phyloP scores from a whole-genome alignment of 495 filamentous ascomycete species.

The Penicillium psychrofluorescens region DNA sequence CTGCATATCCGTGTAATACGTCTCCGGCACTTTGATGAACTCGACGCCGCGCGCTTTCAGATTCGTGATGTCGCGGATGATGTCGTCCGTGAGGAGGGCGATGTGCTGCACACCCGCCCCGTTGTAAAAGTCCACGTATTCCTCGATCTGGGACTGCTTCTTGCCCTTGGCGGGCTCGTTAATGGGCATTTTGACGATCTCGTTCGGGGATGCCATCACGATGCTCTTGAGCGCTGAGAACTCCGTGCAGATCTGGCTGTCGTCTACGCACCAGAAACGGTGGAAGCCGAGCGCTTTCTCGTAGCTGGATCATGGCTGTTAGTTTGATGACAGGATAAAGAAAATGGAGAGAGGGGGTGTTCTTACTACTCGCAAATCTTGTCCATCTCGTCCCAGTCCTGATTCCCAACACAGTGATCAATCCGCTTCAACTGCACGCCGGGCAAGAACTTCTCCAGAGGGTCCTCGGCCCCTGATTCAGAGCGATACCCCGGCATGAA shows the following conservation, averaged over 20 bases:
- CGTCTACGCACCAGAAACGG: conserved; percentile 91
- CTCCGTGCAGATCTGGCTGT: conserved; percentile 79
- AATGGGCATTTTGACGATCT: conserved; percentile 90
- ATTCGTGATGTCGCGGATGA: conserved; percentile 64
- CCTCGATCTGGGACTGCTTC: conserved; percentile 84
- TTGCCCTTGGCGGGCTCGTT: conserved; percentile 88
- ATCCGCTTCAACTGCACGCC: conserved; percentile 59
- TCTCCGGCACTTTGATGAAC: conserved; percentile 77
- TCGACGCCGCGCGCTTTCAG: conserved; percentile 74
- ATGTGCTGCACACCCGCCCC: conserved; percentile 89
- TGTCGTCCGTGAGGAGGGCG: conserved; percentile 72
- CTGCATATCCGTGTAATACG: conserved; percentile 75
- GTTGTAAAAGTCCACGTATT: conserved; percentile 82
- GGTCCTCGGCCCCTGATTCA: conserved; percentile 34
- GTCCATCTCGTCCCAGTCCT: conserved; percentile 85
- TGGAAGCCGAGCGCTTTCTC: conserved; percentile 85
- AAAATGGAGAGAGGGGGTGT: not conserved
- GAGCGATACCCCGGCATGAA: conserved; percentile 77
- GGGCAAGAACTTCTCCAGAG: conserved; percentile 47
- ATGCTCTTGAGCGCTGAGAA: conserved; percentile 78
- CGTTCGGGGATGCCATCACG: conserved; percentile 80
- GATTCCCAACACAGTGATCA: conserved; percentile 93
- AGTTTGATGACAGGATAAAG: conserved; percentile 3
- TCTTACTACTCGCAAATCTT: conserved; percentile 66
- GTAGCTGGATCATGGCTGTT: conserved; percentile 45